These are phyloP conservation scores for Tuctoria greenei DNA, from an alignment of 176 grass and related monocot species.

Conservation along the genomic window DNA sequence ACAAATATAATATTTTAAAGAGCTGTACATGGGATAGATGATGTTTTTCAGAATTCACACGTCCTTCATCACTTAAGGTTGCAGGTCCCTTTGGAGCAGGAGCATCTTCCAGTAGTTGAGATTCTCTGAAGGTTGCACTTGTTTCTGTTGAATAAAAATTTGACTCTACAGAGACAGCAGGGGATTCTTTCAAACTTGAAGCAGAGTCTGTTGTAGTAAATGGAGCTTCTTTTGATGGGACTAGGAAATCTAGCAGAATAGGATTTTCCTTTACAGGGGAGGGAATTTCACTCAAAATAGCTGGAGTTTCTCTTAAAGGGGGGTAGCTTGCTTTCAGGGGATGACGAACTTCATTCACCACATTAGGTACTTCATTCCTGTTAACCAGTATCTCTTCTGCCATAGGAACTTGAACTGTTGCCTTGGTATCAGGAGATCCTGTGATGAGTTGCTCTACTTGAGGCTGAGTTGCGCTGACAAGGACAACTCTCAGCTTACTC, in stretches of 20 bases:
- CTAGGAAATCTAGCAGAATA: constrained; percentile 34
- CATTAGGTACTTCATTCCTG: constrained; percentile 41
- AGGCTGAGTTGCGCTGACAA: constrained; percentile 47
- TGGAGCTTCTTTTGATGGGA: constrained; percentile 42
- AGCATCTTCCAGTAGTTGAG: constrained; percentile 14
- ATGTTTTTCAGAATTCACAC: constrained; percentile 31
- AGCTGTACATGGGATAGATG: constrained; percentile 59
- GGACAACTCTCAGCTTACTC: constrained; percentile 75
- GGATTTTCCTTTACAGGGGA: constrained; percentile 26
- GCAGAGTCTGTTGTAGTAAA: constrained; percentile 32
- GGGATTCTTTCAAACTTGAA: constrained; percentile 37
- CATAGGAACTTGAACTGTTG: constrained; percentile 21
- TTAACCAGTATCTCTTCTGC: constrained; percentile 33
- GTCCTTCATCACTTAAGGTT: constrained; percentile 41
- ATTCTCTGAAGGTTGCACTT: constrained; percentile 23
- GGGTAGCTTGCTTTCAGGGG: constrained; percentile 32
- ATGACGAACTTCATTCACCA: constrained; percentile 27
- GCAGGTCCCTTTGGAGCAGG: constrained; percentile 30
- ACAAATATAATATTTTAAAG: constrained; percentile 19
- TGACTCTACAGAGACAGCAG: constrained; percentile 29
- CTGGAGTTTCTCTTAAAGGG: constrained; percentile 43
- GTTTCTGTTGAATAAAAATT: constrained; percentile 49
- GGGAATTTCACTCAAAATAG: constrained; percentile 36
- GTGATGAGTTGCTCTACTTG: constrained; percentile 31
- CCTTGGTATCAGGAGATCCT: constrained; percentile 23